Percentiles rank a stretch among this genome's conserved stretches.
Evolutionary conservation across 1,284 basidiomycete genomes (phyloP).

Genomic region (Clitocybe nebularis): DNA sequence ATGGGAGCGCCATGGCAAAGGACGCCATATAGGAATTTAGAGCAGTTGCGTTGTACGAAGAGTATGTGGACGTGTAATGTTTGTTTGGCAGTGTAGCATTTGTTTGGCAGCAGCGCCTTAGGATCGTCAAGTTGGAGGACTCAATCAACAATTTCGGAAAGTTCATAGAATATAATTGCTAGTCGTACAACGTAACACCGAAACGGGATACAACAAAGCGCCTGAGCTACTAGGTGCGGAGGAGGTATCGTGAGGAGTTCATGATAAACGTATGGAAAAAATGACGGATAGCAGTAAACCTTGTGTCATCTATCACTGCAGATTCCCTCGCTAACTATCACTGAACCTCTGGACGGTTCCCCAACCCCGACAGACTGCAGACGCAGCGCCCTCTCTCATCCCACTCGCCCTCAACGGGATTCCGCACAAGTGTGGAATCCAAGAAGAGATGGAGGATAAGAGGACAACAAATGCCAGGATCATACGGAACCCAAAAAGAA

Average conservation of each 20-base stretch:
- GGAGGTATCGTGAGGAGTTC: conserved; percentile 10
- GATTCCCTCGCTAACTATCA: conserved; percentile 1
- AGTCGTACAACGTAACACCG: conserved; percentile 13
- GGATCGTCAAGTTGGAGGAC: no score
- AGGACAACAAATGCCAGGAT: conserved; percentile 52
- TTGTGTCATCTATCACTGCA: background rate
- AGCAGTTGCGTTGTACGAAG: conserved; percentile 8
- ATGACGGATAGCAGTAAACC: conserved; percentile 3
- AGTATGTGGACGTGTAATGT: conserved; percentile 35
- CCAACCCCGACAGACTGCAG: conserved; percentile 24
- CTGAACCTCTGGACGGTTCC: conserved; percentile 12
- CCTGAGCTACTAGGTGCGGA: conserved; percentile 2
- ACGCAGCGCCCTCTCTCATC: conserved; percentile 70
- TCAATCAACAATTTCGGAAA: background rate
- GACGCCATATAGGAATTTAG: conserved; percentile 34
- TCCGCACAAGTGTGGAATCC: conserved; percentile 18
- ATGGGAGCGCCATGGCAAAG: conserved; percentile 68
- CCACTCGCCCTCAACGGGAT: conserved; percentile 49
- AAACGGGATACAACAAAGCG: conserved; percentile 7
- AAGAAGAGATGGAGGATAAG: conserved; percentile 53
- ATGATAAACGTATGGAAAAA: conserved; percentile 7
- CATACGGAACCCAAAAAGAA: conserved; percentile 19
- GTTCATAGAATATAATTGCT: conserved; percentile 8
- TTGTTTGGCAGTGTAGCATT: conserved; percentile 25
- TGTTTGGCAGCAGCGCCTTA: conserved; percentile 31